Evolutionary conservation across 179 eudicot species (phyloP).

Genomic region (Drosera spatulata): DNA sequence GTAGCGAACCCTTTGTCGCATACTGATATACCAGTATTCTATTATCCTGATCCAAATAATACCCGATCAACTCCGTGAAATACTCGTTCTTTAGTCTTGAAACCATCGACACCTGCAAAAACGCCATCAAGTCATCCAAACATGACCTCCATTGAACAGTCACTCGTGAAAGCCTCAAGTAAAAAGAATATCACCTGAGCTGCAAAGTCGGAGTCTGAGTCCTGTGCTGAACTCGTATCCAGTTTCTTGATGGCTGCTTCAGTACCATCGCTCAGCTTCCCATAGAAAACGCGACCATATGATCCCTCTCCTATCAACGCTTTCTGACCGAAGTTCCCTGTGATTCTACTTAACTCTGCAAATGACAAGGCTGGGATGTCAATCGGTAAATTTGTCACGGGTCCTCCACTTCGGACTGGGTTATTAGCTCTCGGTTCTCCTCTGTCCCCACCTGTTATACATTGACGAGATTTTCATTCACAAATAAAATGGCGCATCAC

Average conservation of each 20-base stretch:
- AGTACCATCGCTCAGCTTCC: conserved; percentile 36
- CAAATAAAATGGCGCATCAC: conserved; percentile 3
- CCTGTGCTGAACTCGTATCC: conserved; percentile 15
- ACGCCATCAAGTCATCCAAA: too few relatives aligned
- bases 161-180: conserved; percentile 22
- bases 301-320: conserved; percentile 65
- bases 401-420: conserved; percentile 25
- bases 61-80: conserved; percentile 39
- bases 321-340: conserved; percentile 47
- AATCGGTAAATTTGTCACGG: conserved; percentile 30
- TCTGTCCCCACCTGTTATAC: conserved; percentile 23
- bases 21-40: conserved; percentile 38
- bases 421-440: conserved; percentile 52
- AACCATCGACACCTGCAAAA: conserved; percentile 6
- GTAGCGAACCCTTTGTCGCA: conserved; percentile 49
- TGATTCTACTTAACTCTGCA: conserved; percentile 45
- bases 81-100: conserved; percentile 32
- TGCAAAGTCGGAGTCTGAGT: conserved; percentile 32
- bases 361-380: conserved; percentile 39
- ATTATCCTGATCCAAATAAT: conserved; percentile 34
- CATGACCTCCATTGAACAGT: too few relatives aligned
- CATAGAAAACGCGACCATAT: conserved; percentile 56
- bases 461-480: conserved; percentile 22
- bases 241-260: conserved; percentile 51
- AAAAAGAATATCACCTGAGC: background rate